Base-by-base conservation (phyloP, 179 eudicot genomes). In the Drosera spatulata region DNA sequence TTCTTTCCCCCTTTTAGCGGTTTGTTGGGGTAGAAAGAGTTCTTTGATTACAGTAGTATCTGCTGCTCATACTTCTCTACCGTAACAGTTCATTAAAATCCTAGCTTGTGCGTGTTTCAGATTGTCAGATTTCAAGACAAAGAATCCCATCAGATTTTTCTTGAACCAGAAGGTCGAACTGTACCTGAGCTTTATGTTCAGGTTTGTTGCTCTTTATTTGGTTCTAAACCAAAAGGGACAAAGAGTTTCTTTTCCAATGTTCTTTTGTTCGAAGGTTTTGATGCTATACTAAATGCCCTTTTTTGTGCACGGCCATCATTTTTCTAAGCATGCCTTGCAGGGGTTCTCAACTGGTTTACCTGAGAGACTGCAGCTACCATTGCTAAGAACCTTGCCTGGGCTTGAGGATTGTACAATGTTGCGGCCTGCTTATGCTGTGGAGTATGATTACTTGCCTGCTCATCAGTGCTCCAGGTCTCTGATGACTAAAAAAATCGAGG, bases 301-400 rank as follows among this genome's bases (percentile, higher is more conserved):
- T 22, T 22, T 22, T 22, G 33, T 22, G 33, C 33, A 22, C 33
- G 33, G 33, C 33, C 33, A 22, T 22, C 33, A 22, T 22, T 22
- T 22, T 22, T 22, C 33, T 22, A 1, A 22, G 33, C 33, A 5
- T 58, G 4, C 44, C 52, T 61, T 53, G 43, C 66, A 93, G 99
- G 99, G 99, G 22, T 93, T 93, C 73, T 89, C 99, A 53, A 93
- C 99, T 69, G 99, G 99, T 68, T 83, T 93, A 71, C 99, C 99
- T 42, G 99, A 93, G 79, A 89, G 85, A 67, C 81, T 93, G 58
- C 96, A 93, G 77, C 65, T 93, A 59, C 99, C 99, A 63, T 79
- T 93, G 53, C 71, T 93, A 68, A 77, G 95, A 73, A 89, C 96
- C 60, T 79, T 93, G 71, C 99, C 99, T 66, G 99, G 99, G 69